Conservation (phyloP, 805 yeast species). For the Hanseniaspora thailandica region DNA sequence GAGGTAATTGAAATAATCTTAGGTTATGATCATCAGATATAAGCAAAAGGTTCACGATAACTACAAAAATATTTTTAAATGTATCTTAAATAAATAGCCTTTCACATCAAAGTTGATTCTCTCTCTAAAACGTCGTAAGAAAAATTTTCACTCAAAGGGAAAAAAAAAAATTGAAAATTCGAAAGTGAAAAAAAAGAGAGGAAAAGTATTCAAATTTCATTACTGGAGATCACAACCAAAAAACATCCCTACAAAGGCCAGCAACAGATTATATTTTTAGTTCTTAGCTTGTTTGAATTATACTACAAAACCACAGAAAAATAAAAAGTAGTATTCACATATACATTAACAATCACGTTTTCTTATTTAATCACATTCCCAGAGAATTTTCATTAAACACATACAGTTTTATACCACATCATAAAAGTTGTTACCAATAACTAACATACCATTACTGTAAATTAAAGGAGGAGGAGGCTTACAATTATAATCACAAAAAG, state of each 20-base stretch:
- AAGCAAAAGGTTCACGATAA: too few species aligned
- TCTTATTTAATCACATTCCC: too few species aligned
- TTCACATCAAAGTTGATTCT: too few species aligned
- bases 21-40: too few species aligned
- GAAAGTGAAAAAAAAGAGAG: background rate
- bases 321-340: too few species aligned
- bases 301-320: too few species aligned
- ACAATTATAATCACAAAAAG: background rate
- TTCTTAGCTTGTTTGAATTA: too few species aligned
- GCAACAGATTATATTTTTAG: too few species aligned
- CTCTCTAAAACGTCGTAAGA: background rate
- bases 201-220: background rate
- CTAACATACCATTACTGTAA: conserved; percentile 10
- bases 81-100: too few species aligned
- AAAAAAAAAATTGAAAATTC: background rate
- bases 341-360: too few species aligned
- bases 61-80: too few species aligned
- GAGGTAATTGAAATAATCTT: too few species aligned
- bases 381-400: background rate
- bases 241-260: background rate
- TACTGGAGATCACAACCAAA: background rate
- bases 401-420: background rate
- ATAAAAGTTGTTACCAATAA: background rate
- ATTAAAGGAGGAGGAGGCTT: conserved; percentile 17
- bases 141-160: background rate